A percentile compares a stretch with the other conserved stretches of the same genome.
Evolutionary conservation across 1,139 yeast species (phyloP).

Genomic region (Pichia sp.): DNA sequence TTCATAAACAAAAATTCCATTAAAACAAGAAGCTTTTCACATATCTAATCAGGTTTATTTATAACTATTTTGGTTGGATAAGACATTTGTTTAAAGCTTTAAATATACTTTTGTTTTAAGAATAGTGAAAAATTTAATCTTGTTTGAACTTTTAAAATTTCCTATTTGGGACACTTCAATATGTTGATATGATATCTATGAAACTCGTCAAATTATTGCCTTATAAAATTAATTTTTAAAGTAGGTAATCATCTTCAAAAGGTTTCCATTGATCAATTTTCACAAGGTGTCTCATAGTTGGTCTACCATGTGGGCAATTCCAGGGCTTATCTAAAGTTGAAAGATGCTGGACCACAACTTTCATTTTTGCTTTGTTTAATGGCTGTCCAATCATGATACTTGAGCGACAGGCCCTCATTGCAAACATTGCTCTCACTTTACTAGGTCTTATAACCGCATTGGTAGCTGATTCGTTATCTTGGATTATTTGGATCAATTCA

Average conservation of each 20-base stretch:
- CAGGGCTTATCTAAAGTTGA: slow-evolving; percentile 84
- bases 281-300: slow-evolving; percentile 86
- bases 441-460: slow-evolving; percentile 53
- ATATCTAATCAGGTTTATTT: no score
- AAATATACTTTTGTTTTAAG: no score
- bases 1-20: no score
- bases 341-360: slow-evolving; percentile 56
- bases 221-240: neutral
- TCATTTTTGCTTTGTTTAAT: slow-evolving; percentile 55
- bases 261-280: slow-evolving; percentile 48
- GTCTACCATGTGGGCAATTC: slow-evolving; percentile 99
- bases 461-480: slow-evolving; percentile 32
- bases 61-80: neutral
- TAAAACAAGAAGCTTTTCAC: no score
- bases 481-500: slow-evolving; percentile 64
- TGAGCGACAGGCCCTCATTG: slow-evolving; percentile 90
- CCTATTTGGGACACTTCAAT: slow-evolving; percentile 25
- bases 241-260: slow-evolving; percentile 34
- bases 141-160: slow-evolving; percentile 14
- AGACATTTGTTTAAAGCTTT: neutral
- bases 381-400: slow-evolving; percentile 92
- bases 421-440: slow-evolving; percentile 76
- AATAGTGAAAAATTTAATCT: neutral
- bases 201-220: neutral
- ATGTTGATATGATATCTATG: neutral